Evolutionary conservation across 305 asterid genomes (phyloP), one percentile per base, ranked within the genome.

Genomic region (Fraxinus xanthoxyloides): DNA sequence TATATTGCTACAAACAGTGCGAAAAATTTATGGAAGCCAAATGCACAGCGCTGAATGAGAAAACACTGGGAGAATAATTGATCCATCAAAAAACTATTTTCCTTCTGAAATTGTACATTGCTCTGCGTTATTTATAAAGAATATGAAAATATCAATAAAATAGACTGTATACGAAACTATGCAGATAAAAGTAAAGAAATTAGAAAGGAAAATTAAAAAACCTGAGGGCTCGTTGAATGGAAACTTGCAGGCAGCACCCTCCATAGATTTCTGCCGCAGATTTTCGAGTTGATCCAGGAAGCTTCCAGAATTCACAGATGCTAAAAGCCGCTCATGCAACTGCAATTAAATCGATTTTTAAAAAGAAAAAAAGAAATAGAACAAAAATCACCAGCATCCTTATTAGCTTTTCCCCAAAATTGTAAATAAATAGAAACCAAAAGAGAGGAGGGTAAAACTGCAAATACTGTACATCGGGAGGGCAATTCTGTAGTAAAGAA

Each of bases 181-280:
- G 19, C n/a, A 46, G 3, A 54, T n/a, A 54, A 61, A 23, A 9
- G 34, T 3, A 63, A 9, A 63, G 4, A 63, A 23, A 9, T 23
- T 63, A 12, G n/a, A 13, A 43, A 19, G 46, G 67, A 15, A 43
- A 67, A 15, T 28, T 31, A 24, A 77, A 51, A 51, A 82, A 93
- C 98, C 98, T 90, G 97, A 86, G 34, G 94, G 86, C 76, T 90
- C 95, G 79, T 88, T 83, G 78, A 92, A 93, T 5, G 95, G 97
- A 88, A 95, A 93, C 36, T 85, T 69, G 87, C 83, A 81, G 40
- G 51, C 83, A 80, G 86, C 34, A 26, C 77, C 81, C 67, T 67
- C 77, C 69, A 36, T 30, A 4, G 85, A 82, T 72, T 86, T 84
- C 75, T 87, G 81, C 81, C 84, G 87, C 54, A 83, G 89, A 32